Conservation (phyloP, 78 protist genomes). For the Dictyostelium intermedium region DNA sequence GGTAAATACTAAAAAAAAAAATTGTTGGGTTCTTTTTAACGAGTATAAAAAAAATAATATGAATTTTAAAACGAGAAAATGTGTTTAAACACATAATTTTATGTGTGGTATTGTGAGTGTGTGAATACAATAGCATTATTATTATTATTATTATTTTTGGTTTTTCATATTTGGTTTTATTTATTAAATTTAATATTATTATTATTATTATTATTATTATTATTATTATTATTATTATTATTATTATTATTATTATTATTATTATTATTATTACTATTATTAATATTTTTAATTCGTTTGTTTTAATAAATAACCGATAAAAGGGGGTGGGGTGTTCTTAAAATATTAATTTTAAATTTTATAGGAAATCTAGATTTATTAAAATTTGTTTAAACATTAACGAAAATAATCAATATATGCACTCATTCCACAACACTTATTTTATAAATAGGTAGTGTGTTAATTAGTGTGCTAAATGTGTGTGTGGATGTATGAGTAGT, state of each 20-base stretch:
- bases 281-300: neutral
- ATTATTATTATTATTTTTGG: too few relatives aligned
- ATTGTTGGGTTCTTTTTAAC: too few relatives aligned
- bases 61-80: too few relatives aligned
- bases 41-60: too few relatives aligned
- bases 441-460: neutral
- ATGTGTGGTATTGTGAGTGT: too few relatives aligned
- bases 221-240: neutral
- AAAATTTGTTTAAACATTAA: neutral
- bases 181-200: too few relatives aligned
- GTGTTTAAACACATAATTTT: too few relatives aligned
- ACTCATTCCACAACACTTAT: neutral
- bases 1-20: too few relatives aligned
- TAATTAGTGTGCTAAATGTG: neutral
- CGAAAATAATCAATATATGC: neutral
- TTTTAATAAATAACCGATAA: neutral
- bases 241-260: neutral
- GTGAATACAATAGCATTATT: too few relatives aligned
- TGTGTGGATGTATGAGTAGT: neutral
- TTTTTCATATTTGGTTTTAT: too few relatives aligned
- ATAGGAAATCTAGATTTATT: neutral
- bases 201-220: too few relatives aligned
- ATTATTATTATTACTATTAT: too few relatives aligned
- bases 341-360: neutral
- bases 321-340: neutral